phyloP scores from a whole-genome alignment of 169 alveolate genomes.

The Cryptosporidium sp. region DNA sequence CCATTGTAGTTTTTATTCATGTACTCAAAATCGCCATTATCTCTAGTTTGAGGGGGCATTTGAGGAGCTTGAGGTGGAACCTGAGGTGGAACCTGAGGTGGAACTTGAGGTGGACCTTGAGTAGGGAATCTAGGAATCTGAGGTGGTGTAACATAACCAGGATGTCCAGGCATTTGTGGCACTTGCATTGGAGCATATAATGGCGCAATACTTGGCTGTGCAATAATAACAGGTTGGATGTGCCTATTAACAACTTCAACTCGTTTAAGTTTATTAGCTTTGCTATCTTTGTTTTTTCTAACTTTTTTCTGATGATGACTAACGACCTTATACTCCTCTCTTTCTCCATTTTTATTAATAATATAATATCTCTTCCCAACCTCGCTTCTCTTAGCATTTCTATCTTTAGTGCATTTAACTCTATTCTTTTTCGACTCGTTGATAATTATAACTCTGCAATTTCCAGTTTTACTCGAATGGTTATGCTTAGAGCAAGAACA shows the following conservation, averaged over 20 bases:
- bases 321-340: constrained; percentile 39
- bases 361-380: constrained; percentile 22
- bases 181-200: neutral
- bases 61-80: constrained; percentile 15
- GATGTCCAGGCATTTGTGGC: constrained; percentile 6
- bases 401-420: neutral
- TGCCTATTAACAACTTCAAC: neutral
- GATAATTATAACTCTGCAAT: neutral
- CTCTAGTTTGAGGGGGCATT: neutral
- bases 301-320: neutral
- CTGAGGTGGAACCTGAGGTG: neutral
- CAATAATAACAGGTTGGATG: constrained; percentile 37
- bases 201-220: neutral
- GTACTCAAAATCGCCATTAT: neutral
- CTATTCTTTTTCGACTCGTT: neutral
- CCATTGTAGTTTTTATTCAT: constrained; percentile 10
- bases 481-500: neutral
- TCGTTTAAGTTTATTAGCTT: neutral
- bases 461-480: neutral
- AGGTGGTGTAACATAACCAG: constrained; percentile 22
- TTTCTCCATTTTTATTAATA: neutral
- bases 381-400: neutral
- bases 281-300: neutral
- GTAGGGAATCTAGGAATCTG: neutral
- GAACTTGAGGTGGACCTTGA: neutral